Base-by-base conservation (phyloP, 768 basidiomycete species). In the Auriscalpium vulgare region DNA sequence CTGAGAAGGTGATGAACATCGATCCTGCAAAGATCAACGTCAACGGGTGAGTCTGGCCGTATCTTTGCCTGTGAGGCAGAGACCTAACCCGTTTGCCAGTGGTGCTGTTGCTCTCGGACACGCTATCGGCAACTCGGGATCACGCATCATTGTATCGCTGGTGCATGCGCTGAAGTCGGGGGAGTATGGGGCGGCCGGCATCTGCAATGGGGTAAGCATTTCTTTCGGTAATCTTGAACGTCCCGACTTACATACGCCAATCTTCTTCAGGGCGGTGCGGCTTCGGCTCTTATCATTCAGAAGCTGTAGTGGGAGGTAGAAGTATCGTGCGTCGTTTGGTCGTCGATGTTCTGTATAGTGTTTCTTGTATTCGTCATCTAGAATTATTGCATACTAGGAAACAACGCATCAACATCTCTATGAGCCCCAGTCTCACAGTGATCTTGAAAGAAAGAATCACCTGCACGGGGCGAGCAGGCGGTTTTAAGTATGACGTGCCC, bases 91-190 rank as follows among this genome's bases (percentile, higher is more conserved):
- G n/a, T 60, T 63, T 47, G 70, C 65, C 62, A 95, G 95, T 70
- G 95, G 95, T 71, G 95, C 92, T 50, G 95, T 98, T 60, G 90
- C 95, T 53, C 85, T 97, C 50, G 95, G 95, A 36, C 88, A 97
- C 69, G 92, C 95, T 46, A 92, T 98, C 67, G 95, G 95, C 57
- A 97, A 91, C 72, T 97, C 93, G 40, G 95, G 95, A 17, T 82
- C 90, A 48, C 87, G 95, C 51, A 97, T 98, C 72, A 78, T 97
- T 50, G 95, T 98, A 29, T 90, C 95, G 7, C 81, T 98, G 17
- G 77, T 91, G 4, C 94, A 97, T 68, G 83, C 87, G n/a, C 82
- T 97, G 62, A 86, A 95, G 77, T 70, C 85, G 3, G 95, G 95
- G 40, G 79, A 98, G 74, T 97, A 95, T 65, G 95, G 95, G 62